Conservation (phyloP, 305 asterid species). For the Coffea humblotiana region DNA sequence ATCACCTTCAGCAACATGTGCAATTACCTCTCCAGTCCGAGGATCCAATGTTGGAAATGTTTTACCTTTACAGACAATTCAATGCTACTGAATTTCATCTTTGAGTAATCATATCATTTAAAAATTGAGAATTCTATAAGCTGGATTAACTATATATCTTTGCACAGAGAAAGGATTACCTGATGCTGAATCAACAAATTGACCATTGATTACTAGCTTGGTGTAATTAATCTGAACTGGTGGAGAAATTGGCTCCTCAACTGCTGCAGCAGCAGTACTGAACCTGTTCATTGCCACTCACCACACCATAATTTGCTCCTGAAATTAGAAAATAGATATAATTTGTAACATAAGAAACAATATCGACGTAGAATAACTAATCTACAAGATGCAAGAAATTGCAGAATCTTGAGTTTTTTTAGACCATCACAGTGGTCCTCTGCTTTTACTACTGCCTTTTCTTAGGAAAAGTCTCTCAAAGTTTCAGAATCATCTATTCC, state of each 20-base stretch:
- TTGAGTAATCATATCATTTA: not conserved
- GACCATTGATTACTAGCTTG: constrained; percentile 89
- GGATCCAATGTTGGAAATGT: constrained; percentile 91
- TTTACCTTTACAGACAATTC: constrained; percentile 47
- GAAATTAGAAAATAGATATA: not conserved
- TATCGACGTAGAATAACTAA: not conserved
- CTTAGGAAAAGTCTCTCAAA: not conserved
- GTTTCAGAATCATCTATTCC: not conserved
- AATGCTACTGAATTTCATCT: not conserved
- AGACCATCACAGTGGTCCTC: no score
- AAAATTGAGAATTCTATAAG: not conserved
- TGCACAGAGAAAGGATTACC: constrained; percentile 31
- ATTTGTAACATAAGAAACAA: not conserved
- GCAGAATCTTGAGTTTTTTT: not conserved
- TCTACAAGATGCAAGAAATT: not conserved
- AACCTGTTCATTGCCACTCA: constrained; percentile 38
- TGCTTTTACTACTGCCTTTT: not conserved
- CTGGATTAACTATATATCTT: not conserved
- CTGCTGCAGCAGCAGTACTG: constrained; percentile 63
- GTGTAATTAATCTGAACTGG: constrained; percentile 65
- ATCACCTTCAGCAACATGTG: constrained; percentile 92
- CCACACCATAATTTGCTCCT: constrained; percentile 44
- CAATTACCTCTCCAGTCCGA: constrained; percentile 85
- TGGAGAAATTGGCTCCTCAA: constrained; percentile 82
- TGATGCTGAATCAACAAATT: constrained; percentile 91